These are phyloP conservation scores for carrot (Daucus carota) DNA, from an alignment of 129 eudicot species.

Conservation along the genomic window DNA sequence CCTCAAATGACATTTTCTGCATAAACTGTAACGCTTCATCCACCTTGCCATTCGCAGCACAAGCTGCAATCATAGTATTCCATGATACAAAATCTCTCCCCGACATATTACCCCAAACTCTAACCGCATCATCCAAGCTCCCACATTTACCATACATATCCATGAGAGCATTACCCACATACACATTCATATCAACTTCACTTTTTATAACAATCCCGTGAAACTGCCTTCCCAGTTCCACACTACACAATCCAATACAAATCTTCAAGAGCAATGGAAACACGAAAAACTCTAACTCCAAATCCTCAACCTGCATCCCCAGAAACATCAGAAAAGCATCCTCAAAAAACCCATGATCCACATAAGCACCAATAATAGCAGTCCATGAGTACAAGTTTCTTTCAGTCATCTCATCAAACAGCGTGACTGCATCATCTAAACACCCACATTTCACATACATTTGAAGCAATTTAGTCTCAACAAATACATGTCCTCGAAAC, in stretches of 20 bases:
- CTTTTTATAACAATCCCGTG: constrained; percentile 8
- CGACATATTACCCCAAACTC: constrained; percentile 9
- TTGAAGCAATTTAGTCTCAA: constrained; percentile 13
- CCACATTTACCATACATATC: constrained; percentile 29
- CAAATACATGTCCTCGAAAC: constrained; percentile 11
- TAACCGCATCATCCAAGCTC: constrained; percentile 10
- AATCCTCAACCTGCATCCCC: constrained; percentile 10
- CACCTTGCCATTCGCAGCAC: constrained; percentile 9
- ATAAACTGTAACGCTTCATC: constrained; percentile 7
- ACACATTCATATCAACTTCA: background rate
- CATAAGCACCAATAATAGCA: constrained; percentile 2
- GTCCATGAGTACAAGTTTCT: constrained; percentile 7
- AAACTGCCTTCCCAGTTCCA: constrained; percentile 1
- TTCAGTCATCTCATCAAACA: constrained; percentile 1
- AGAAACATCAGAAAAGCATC: background rate
- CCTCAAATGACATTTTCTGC: constrained; percentile 6
- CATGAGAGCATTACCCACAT: constrained; percentile 21
- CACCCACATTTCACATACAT: background rate
- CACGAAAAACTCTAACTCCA: constrained; percentile 6
- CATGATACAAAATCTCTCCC: constrained; percentile 22
- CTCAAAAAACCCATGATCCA: constrained; percentile 8
- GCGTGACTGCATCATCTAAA: background rate
- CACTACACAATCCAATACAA: background rate
- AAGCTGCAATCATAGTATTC: constrained; percentile 19
- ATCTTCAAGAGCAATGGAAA: constrained; percentile 1